Conservation (phyloP, 768 basidiomycete species). For the Trametes elegans region DNA sequence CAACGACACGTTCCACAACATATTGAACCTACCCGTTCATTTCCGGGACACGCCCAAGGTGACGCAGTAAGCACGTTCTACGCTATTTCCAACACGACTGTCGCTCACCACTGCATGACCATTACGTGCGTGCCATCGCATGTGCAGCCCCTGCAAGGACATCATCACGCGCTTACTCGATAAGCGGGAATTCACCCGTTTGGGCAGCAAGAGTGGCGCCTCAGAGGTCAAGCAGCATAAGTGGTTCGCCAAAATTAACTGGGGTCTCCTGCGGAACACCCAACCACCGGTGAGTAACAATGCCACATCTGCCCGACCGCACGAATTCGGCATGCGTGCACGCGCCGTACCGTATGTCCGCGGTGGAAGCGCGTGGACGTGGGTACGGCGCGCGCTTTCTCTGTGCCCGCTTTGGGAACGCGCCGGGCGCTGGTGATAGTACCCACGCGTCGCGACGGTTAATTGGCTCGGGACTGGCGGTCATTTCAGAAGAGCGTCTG, state of each 20-base stretch:
- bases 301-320: neutral
- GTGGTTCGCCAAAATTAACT: slow-evolving; percentile 96
- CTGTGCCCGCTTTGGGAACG: slow-evolving; percentile 3
- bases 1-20: slow-evolving; percentile 94
- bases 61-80: slow-evolving; percentile 52
- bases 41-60: slow-evolving; percentile 87
- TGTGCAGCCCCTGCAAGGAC: slow-evolving; percentile 78
- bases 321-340: neutral
- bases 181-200: slow-evolving; percentile 85
- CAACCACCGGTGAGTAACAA: slow-evolving; percentile 77
- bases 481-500: slow-evolving; percentile 10
- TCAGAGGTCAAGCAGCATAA: slow-evolving; percentile 99
- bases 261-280: slow-evolving; percentile 91
- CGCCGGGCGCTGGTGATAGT: slow-evolving; percentile 5
- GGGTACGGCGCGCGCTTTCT: slow-evolving; percentile 11
- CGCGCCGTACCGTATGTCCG: slow-evolving; percentile 11
- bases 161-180: slow-evolving; percentile 82
- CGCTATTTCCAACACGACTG: slow-evolving; percentile 4
- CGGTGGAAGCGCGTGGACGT: slow-evolving; percentile 11
- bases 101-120: slow-evolving; percentile 13
- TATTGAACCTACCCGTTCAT: slow-evolving; percentile 78
- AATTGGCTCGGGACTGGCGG: slow-evolving; percentile 9
- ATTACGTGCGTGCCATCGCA: slow-evolving; percentile 12
- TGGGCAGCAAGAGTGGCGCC: slow-evolving; percentile 92
- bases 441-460: slow-evolving; percentile 3